Conservation (phyloP, 768 basidiomycete species). For the Lyophyllum atratum region DNA sequence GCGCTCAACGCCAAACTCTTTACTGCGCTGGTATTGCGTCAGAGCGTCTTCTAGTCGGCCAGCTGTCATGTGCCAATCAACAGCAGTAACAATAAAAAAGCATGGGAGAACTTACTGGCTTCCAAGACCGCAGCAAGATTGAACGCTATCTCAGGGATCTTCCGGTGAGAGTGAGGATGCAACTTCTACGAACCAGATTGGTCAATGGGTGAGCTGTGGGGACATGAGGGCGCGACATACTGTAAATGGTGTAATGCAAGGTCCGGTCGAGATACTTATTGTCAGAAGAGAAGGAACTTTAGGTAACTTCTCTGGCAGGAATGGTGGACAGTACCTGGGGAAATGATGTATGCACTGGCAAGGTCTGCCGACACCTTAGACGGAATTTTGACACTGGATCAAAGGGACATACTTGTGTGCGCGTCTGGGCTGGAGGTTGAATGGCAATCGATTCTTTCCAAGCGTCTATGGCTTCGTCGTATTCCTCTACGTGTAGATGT, state of each 20-base stretch:
- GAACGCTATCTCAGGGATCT: constrained; percentile 90
- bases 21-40: constrained; percentile 77
- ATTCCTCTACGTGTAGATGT: constrained; percentile 63
- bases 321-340: constrained; percentile 37
- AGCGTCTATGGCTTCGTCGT: constrained; percentile 78
- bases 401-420: constrained; percentile 72
- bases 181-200: constrained; percentile 54
- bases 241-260: constrained; percentile 83
- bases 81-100: constrained; percentile 16
- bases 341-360: constrained; percentile 88
- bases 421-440: constrained; percentile 82
- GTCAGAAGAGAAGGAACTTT: constrained; percentile 2
- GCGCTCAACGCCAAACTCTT: constrained; percentile 77
- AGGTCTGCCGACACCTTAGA: constrained; percentile 54
- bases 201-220: constrained; percentile 29
- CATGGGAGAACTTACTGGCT: constrained; percentile 61
- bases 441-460: constrained; percentile 86
- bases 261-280: constrained; percentile 72
- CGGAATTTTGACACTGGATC: constrained; percentile 11
- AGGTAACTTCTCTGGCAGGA: constrained; percentile 10
- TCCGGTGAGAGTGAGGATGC: constrained; percentile 83
- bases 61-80: constrained; percentile 45
- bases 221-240: constrained; percentile 42
- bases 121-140: constrained; percentile 90
- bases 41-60: constrained; percentile 81